These are phyloP conservation scores for Penicillium daleae DNA, from an alignment of 495 filamentous ascomycete species.

Conservation along the genomic window DNA sequence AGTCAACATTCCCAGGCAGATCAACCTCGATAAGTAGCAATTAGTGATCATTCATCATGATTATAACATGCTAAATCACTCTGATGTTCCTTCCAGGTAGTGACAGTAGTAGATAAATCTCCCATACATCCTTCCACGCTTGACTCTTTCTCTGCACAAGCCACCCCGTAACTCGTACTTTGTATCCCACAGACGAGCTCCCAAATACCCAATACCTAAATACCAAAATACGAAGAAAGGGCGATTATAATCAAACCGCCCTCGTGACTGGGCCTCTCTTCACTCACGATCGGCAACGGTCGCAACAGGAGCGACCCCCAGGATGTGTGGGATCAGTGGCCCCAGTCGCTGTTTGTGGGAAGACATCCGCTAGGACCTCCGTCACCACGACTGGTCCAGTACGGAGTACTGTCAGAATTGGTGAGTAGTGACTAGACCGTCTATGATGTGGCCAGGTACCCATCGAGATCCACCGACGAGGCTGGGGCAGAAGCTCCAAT, in stretches of 20 bases:
- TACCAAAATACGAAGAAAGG: conserved; percentile 2
- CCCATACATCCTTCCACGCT: neutral
- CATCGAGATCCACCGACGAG: conserved; percentile 25
- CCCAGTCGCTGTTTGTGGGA: no score
- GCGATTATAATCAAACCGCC: conserved; percentile 1
- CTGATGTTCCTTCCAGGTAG: no score
- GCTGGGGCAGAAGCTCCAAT: conserved; percentile 21
- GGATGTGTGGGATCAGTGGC: no score
- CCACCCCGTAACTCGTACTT: neutral
- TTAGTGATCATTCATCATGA: neutral
- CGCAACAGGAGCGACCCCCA: neutral
- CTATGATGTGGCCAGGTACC: conserved; percentile 30
- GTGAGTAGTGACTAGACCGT: conserved; percentile 1
- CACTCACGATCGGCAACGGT: neutral
- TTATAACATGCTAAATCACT: no score
- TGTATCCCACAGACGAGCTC: conserved; percentile 1
- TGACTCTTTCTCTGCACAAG: neutral
- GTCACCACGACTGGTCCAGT: no score
- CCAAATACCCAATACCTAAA: neutral
- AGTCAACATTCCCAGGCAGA: neutral
- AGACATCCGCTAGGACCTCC: neutral
- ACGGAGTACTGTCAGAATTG: no score
- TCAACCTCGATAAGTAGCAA: neutral
- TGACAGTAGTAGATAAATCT: neutral
- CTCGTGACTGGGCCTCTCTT: neutral